These are phyloP conservation scores for Phytophthora idaei DNA, from an alignment of 352 stramenopile species.

Conservation along the genomic window DNA sequence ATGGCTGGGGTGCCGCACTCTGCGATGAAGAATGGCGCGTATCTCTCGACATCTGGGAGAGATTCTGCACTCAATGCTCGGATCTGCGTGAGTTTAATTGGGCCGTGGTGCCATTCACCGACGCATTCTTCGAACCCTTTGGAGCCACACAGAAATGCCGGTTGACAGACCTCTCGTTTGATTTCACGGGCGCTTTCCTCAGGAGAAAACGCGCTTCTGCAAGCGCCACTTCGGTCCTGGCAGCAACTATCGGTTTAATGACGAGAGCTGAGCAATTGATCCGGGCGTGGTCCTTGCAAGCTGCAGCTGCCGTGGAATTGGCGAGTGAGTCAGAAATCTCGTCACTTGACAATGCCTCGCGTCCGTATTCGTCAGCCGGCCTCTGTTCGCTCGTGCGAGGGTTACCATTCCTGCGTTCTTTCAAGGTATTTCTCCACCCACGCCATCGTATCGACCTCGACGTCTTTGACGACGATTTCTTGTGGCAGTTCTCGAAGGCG, in stretches of 20 bases:
- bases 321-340: slow-evolving; percentile 11
- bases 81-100: slow-evolving; percentile 65
- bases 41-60: slow-evolving; percentile 41
- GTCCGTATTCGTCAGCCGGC: slow-evolving; percentile 39
- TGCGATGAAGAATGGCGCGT: slow-evolving; percentile 65
- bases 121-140: slow-evolving; percentile 57
- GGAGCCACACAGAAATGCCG: slow-evolving; percentile 43
- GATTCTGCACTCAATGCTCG: slow-evolving; percentile 46
- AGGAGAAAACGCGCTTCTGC: slow-evolving; percentile 16
- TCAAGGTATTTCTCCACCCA: slow-evolving; percentile 49
- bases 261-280: slow-evolving; percentile 28
- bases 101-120: slow-evolving; percentile 55
- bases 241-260: slow-evolving; percentile 20
- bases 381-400: slow-evolving; percentile 41
- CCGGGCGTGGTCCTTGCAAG: slow-evolving; percentile 19
- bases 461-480: slow-evolving; percentile 48
- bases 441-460: slow-evolving; percentile 42
- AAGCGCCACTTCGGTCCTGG: slow-evolving; percentile 7
- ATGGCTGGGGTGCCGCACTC: slow-evolving; percentile 49
- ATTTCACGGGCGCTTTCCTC: slow-evolving; percentile 46
- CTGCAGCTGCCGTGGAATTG: slow-evolving; percentile 13
- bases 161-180: slow-evolving; percentile 43
- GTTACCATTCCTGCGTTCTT: slow-evolving; percentile 37
- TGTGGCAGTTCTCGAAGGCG: slow-evolving; percentile 26
- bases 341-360: slow-evolving; percentile 20